phyloP scores from a whole-genome alignment of 768 basidiomycete genomes.

The Guyanaporus albipodus region DNA sequence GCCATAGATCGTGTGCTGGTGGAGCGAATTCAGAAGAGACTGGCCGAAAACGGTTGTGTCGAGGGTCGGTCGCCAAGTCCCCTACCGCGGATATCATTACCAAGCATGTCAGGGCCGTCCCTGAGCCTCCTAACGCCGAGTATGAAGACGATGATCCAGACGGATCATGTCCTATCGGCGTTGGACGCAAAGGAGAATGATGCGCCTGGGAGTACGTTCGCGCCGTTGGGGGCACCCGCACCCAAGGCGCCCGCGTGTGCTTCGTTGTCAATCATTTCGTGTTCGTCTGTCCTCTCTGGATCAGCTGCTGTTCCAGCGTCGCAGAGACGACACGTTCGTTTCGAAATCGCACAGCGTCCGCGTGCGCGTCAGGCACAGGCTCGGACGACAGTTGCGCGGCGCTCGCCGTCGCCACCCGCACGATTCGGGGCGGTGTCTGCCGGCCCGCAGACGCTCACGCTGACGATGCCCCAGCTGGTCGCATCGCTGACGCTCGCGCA shows the following conservation, averaged over 20 bases:
- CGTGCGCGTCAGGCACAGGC: slow-evolving; percentile 2
- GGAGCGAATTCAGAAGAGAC: slow-evolving; percentile 30
- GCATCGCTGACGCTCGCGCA: slow-evolving; percentile 27
- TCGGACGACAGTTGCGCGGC: slow-evolving; percentile 15
- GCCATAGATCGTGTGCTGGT: slow-evolving; percentile 33
- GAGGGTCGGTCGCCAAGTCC: slow-evolving; percentile 22
- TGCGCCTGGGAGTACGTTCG: neutral
- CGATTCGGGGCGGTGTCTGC: slow-evolving; percentile 9
- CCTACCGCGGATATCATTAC: slow-evolving; percentile 20
- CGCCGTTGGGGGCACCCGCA: neutral
- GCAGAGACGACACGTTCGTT: slow-evolving; percentile 23
- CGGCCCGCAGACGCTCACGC: slow-evolving; percentile 12
- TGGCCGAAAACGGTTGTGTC: slow-evolving; percentile 32
- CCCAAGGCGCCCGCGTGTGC: neutral
- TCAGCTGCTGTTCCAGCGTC: slow-evolving; percentile 1
- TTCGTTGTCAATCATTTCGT: slow-evolving; percentile 5
- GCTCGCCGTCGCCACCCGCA: slow-evolving; percentile 23
- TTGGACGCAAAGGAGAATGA: neutral
- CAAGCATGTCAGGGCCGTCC: slow-evolving; percentile 23
- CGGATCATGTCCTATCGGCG: neutral
- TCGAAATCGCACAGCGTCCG: slow-evolving; percentile 10
- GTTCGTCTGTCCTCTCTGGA: neutral
- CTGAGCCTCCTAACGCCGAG: slow-evolving; percentile 15
- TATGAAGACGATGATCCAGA: slow-evolving; percentile 2
- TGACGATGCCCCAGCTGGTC: slow-evolving; percentile 32